A percentile compares a stretch with the other conserved stretches of the same genome.
Evolutionary conservation across 2,329 filamentous ascomycete genomes (phyloP).

Genomic region (Beauveria scarabaeidicola): DNA sequence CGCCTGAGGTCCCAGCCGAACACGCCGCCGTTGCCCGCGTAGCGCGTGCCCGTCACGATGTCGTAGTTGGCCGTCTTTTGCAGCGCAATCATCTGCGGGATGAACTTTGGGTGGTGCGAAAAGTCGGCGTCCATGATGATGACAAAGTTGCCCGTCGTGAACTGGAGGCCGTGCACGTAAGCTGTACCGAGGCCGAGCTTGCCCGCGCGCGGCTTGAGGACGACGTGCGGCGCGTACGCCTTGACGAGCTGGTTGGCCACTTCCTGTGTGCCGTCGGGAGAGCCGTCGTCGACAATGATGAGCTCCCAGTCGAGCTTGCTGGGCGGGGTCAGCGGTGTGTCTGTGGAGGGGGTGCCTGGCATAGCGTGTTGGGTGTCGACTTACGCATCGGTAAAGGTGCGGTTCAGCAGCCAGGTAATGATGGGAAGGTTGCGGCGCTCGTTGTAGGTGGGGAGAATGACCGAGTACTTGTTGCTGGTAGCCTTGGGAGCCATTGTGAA

Average conservation of each 20-base stretch:
- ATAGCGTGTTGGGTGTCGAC: slow-evolving; percentile 17
- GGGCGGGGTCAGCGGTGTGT: neutral
- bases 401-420: slow-evolving; percentile 87
- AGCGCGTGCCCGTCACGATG: slow-evolving; percentile 93
- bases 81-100: slow-evolving; percentile 80
- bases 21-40: slow-evolving; percentile 81
- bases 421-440: slow-evolving; percentile 96
- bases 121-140: slow-evolving; percentile 99
- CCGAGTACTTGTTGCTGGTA: slow-evolving; percentile 72
- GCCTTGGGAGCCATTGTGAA: slow-evolving; percentile 36
- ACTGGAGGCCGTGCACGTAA: slow-evolving; percentile 91
- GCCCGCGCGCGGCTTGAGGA: slow-evolving; percentile 80
- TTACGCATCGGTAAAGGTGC: slow-evolving; percentile 83
- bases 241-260: slow-evolving; percentile 85
- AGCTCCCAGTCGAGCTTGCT: slow-evolving; percentile 95
- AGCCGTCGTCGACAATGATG: slow-evolving; percentile 96
- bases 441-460: slow-evolving; percentile 97
- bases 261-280: slow-evolving; percentile 87
- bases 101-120: slow-evolving; percentile 98
- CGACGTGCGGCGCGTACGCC: slow-evolving; percentile 70
- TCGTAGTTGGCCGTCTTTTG: slow-evolving; percentile 77
- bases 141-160: slow-evolving; percentile 84
- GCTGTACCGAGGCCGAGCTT: slow-evolving; percentile 96
- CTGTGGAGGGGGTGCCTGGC: no score
- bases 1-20: slow-evolving; percentile 95